Evolutionary conservation across 1,284 basidiomycete species (phyloP).

Genomic region (Erythrobasidium hasegawianum): DNA sequence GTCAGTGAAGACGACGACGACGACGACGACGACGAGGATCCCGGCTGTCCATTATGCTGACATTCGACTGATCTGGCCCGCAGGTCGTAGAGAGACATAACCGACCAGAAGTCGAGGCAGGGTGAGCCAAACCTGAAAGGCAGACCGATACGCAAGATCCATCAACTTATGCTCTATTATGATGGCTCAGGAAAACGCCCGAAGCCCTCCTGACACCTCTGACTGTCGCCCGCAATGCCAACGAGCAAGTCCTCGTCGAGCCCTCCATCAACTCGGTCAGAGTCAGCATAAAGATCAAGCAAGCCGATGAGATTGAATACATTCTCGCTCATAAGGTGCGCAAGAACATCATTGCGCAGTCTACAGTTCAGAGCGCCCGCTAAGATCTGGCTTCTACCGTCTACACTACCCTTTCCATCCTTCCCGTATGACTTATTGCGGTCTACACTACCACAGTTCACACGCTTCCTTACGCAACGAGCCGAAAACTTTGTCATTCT

Average conservation of each 20-base stretch:
- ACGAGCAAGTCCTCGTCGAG: conserved; percentile 94
- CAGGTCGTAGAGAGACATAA: conserved; percentile 95
- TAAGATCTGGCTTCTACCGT: too few relatives aligned
- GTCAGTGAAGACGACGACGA: conserved; percentile 53
- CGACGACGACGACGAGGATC: too few relatives aligned
- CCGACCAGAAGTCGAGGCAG: conserved; percentile 86
- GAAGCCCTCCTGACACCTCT: conserved; percentile 92
- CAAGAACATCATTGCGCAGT: too few relatives aligned
- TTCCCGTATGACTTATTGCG: background rate
- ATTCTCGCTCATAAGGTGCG: conserved; percentile 64
- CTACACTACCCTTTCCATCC: background rate
- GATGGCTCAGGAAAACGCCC: conserved; percentile 68
- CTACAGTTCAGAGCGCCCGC: too few relatives aligned
- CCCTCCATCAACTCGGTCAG: conserved; percentile 95
- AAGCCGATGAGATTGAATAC: conserved; percentile 97
- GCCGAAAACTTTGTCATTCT: conserved; percentile 96
- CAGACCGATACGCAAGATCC: background rate
- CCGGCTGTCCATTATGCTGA: background rate
- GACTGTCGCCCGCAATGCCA: conserved; percentile 91
- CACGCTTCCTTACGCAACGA: conserved; percentile 98
- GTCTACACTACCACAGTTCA: conserved; percentile 64
- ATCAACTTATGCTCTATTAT: background rate
- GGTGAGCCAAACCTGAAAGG: conserved; percentile 54
- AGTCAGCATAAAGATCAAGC: conserved; percentile 95
- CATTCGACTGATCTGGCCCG: background rate